A percentile compares a stretch with the other conserved stretches of the same genome.
Conservation (phyloP, 345 rosid species). For the Salix dunnii region DNA sequence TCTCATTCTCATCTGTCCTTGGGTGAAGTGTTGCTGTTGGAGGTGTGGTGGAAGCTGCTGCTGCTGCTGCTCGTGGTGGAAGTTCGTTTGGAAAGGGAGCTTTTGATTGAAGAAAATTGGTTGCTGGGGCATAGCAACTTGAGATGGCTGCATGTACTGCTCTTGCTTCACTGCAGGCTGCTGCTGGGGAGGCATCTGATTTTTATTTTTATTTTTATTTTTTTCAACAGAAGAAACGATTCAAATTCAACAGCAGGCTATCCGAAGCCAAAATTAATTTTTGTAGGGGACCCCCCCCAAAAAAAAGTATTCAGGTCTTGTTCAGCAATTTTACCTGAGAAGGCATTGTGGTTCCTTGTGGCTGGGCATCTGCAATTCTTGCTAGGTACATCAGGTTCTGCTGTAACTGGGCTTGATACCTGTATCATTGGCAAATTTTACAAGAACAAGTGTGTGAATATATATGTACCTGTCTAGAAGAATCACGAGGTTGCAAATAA, state of each 20-base stretch:
- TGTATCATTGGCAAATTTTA: conserved; percentile 12
- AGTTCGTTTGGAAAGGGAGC: conserved; percentile 15
- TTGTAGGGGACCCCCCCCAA: no score
- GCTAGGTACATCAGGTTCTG: conserved; percentile 39
- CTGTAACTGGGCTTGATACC: conserved; percentile 40
- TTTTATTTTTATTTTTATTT: neutral
- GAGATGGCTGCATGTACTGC: conserved; percentile 25
- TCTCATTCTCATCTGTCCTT: conserved; percentile 23
- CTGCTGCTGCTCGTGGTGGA: conserved; percentile 7
- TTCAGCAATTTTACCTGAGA: conserved; percentile 16
- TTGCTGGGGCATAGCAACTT: conserved; percentile 26
- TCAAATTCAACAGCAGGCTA: no score
- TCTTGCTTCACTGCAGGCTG: conserved; percentile 22
- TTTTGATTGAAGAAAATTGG: conserved; percentile 7
- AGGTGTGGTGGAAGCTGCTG: conserved; percentile 6
- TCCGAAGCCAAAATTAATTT: neutral
- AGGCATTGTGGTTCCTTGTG: conserved; percentile 20
- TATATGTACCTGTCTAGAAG: neutral
- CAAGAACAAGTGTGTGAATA: neutral
- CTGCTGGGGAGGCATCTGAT: conserved; percentile 11
- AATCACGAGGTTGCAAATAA: neutral
- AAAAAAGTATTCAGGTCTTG: neutral
- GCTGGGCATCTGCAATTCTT: conserved; percentile 37
- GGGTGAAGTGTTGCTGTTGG: conserved; percentile 27
- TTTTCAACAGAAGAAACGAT: neutral